A percentile compares a stretch with the other conserved stretches of the same genome.
phyloP scores from a whole-genome alignment of 352 stramenopile species.

The Globisporangium polare region DNA sequence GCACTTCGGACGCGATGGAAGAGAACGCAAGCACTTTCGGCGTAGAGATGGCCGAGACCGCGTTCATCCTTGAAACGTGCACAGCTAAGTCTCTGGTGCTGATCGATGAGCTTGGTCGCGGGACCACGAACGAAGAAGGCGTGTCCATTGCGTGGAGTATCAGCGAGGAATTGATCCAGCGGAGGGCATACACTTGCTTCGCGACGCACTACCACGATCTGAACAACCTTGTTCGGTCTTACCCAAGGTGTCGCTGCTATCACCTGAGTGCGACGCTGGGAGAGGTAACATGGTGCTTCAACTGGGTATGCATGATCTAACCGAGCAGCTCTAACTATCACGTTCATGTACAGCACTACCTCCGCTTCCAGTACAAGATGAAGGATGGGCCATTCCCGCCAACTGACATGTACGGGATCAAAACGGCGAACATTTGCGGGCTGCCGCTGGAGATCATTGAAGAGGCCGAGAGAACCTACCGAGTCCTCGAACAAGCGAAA shows the following conservation, averaged over 20 bases:
- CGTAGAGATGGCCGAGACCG: conserved; percentile 90
- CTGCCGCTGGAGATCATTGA: conserved; percentile 58
- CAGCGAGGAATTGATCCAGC: conserved; percentile 72
- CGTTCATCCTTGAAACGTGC: conserved; percentile 79
- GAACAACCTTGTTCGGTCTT: conserved; percentile 56
- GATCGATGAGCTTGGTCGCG: conserved; percentile 90
- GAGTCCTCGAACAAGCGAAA: conserved; percentile 24
- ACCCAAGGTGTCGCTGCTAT: conserved; percentile 63
- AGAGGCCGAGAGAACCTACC: conserved; percentile 49
- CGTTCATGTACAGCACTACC: conserved; percentile 32
- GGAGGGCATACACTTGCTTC: conserved; percentile 81
- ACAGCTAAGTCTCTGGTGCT: conserved; percentile 76
- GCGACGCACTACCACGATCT: conserved; percentile 88
- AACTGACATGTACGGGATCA: conserved; percentile 78
- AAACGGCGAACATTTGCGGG: conserved; percentile 69
- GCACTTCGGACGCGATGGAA: conserved; percentile 92
- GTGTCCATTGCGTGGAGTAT: conserved; percentile 88
- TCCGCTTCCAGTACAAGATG: conserved; percentile 59
- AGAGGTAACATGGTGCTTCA: conserved; percentile 26
- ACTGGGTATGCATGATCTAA: neutral
- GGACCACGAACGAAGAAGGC: conserved; percentile 88
- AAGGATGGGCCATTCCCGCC: conserved; percentile 60
- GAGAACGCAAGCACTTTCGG: conserved; percentile 91
- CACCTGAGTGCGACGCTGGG: conserved; percentile 53
- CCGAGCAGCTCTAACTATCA: neutral